Evolutionary conservation across 73 alveolate genomes (phyloP), one percentile per base, ranked within the genome.

Genomic region (Paramecium sexaurelia): DNA sequence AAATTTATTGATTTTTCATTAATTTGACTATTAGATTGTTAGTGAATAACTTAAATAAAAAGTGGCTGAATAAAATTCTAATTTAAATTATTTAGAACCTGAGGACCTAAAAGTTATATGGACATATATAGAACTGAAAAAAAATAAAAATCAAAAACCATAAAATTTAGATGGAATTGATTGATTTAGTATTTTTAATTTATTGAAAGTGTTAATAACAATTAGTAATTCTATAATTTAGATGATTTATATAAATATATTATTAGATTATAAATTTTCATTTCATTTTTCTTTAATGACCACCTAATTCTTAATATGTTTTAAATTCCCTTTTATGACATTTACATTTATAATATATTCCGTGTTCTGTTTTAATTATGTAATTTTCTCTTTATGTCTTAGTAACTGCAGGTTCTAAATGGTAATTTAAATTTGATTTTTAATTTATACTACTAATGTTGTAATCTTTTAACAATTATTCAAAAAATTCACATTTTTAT

Each of bases 1-100:
- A 78, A 78, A 78, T 78, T 43, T 78, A 27, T 17, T 78, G 13
- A 78, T 41, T 26, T 78, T 13, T 33, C 90, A 78, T 78, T 24
- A 6, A n/a, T 78, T 78, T 20, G 75, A 78, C 55, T 78, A 22
- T 78, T 24, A 41, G 7, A 61, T 61, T 17, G 90, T 78, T 20
- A 78, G 90, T 15, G 41, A 78, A 9, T 73, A 78, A 17, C 1
- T 78, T 40, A 39, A 78, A 78, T 0, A n/a, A 15, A 45, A 36
- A 19, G 19, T 78, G 71, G 51, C 0, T 1, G 45, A 17, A 33
- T 56, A 78, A 78, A 22, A 78, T 40, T 45, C 45, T 10, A 1
- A 43, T 1, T 22, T 78, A 24, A 20, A 78, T 8, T 78, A 78
- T 45, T 78, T 37, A 17, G 45, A 37, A 10, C 75, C 75, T 22